Base-by-base conservation (phyloP, 345 rosid genomes). In the Streptanthus diversifolius region DNA sequence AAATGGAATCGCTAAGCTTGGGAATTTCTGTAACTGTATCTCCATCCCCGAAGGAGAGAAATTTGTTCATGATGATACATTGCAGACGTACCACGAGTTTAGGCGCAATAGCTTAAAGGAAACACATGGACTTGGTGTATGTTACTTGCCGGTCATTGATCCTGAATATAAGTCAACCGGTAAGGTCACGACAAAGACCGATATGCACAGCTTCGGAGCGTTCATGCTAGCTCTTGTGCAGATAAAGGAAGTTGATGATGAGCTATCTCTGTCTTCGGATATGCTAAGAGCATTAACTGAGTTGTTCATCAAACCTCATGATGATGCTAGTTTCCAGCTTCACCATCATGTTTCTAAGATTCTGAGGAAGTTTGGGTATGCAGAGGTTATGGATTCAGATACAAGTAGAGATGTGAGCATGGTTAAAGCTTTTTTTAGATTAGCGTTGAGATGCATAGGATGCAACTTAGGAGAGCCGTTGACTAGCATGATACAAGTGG, bases 191-290 rank as follows among this genome's bases (percentile, higher is more conserved):
- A 53, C 54, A 36, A 67, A 68, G 68, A 75, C 63, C 3, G 79
- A 68, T 52, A 53, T 75, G 49, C 24, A 68, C 24, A 60, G 70
- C 70, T 75, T 75, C 61, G 79, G 79, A 35, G 63, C 63, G 6
- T 75, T 68, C 32, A 60, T 68, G 70, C 22, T 68, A 60, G 70
- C 69, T 75, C 74, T 75, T 27, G 5, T 61, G 32, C 73, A 18
- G 51, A 53, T 68, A 67, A 41, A n/a, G 12, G 63, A 68, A 58
- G 62, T 59, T 32, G 68, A 66, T 49, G 68, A 67, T 47, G 67
- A 74, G 52, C 43, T 66, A 4, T 66, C 77, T 48, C 32, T 74
- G 24, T 74, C 60, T 65, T 11, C 43, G 0, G 67, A 35, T 57
- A 18, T 74, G 43, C 25, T 57, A 33, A 57, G 33, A 65, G 77